Base-by-base conservation (phyloP, 2,329 filamentous ascomycete genomes). In the Hymenotorrendiella dingleyae region DNA sequence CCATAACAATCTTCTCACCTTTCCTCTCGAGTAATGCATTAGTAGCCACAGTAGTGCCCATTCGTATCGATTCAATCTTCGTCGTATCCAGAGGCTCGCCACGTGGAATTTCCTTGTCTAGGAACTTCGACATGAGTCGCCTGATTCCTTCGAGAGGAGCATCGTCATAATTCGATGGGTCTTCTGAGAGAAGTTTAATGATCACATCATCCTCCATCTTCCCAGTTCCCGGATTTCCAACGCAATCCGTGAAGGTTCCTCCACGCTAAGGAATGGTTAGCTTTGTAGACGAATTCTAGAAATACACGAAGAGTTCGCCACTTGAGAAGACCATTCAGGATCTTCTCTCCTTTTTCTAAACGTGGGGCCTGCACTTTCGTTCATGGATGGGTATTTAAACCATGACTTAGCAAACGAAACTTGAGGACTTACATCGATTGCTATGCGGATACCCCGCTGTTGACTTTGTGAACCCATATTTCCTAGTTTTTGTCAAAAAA, bases 191-290 rank as follows among this genome's bases (percentile, higher is more conserved):
- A 2, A 95, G 78, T 67, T 94, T 94, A 65, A 93, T 88, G 43
- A 94, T 73, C 40, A 89, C 74, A 60, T 93, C 85, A 62, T 90
- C 78, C 63, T 80, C 72, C 72, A 82, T 80, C 55, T 71, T 74
- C 14, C 74, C 85, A 52, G 72, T 82, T 55, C 75, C 80, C 4
- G 84, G 77, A 56, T 90, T 91, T 52, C 87, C 88, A 16, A 94
- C 85, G 60, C 88, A 94, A 66, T 95, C 89, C 28, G 89, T 95
- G 62, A 95, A 95, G 21, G 89, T 94, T 45, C 89, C 89, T 53
- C 89, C 89, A 48, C 89, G 82, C 71, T 80, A 52, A 19, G 14
- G 22, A 3, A 19, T 22, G 14, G 21, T 36, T 30, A 29, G 14
- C 21, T 20, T 21, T 21, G n/a, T n/a, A n/a, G n/a, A n/a, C n/a